Percentiles rank a stretch among this genome's conserved stretches.
These are phyloP conservation scores for Staphylotrichum longicolle DNA, from an alignment of 495 filamentous ascomycete species.

Conservation along the genomic window DNA sequence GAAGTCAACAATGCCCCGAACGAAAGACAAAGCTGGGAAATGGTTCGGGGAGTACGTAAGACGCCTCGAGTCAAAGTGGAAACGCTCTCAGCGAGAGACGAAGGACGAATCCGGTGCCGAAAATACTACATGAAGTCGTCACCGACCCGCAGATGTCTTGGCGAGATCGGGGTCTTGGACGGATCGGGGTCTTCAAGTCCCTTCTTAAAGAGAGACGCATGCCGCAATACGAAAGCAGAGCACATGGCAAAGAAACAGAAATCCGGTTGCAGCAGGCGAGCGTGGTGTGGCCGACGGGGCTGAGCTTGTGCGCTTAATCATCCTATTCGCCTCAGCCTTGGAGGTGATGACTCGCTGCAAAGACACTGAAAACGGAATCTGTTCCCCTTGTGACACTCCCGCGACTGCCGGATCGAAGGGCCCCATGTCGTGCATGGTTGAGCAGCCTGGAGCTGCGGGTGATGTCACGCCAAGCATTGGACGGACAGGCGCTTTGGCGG, in stretches of 20 bases:
- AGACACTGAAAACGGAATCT: background rate
- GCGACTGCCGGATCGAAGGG: constrained; percentile 7
- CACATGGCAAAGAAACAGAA: background rate
- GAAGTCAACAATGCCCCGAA: too few relatives aligned
- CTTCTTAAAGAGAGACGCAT: background rate
- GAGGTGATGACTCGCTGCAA: background rate
- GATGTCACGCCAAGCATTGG: too few relatives aligned
- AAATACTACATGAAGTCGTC: background rate
- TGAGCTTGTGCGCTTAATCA: background rate
- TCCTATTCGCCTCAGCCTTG: background rate
- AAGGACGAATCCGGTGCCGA: background rate
- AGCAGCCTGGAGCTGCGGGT: too few relatives aligned
- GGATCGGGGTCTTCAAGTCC: too few relatives aligned
- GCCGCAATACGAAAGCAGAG: background rate
- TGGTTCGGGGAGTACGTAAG: too few relatives aligned
- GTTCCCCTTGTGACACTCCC: background rate
- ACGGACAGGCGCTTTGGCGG: background rate
- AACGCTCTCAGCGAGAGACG: background rate
- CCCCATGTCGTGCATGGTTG: background rate
- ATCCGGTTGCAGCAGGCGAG: constrained; percentile 5
- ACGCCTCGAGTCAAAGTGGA: background rate
- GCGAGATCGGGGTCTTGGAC: background rate
- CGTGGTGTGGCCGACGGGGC: constrained; percentile 1
- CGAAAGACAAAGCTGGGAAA: background rate
- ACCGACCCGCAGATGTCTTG: background rate